A percentile compares a stretch with the other conserved stretches of the same genome.
Conservation (phyloP, 805 yeast genomes). For the Candida chauliodis region DNA sequence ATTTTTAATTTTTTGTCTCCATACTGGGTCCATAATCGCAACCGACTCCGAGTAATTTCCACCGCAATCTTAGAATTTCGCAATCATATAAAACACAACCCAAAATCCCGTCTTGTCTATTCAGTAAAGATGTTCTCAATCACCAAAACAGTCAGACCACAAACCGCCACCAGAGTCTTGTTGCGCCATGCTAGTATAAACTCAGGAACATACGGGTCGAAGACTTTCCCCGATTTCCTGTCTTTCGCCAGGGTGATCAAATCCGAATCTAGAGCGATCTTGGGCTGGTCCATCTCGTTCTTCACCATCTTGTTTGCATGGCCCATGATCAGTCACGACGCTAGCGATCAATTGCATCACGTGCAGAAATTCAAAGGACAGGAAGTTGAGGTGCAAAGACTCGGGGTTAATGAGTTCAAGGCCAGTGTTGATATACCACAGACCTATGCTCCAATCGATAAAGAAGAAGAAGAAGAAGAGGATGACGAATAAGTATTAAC, state of each 20-base stretch:
- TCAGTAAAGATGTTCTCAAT: background rate
- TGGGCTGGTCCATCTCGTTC: constrained; percentile 7
- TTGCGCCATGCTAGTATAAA: constrained; percentile 2
- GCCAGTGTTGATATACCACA: constrained; percentile 9
- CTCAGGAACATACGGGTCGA: constrained; percentile 4
- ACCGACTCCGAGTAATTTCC: no score
- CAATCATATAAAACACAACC: constrained; percentile 1
- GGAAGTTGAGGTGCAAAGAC: constrained; percentile 7
- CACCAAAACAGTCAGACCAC: constrained; percentile 1
- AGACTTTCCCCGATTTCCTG: constrained; percentile 1
- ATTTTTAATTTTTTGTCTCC: no score
- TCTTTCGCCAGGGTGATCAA: background rate
- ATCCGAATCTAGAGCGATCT: background rate
- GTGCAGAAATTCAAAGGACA: constrained; percentile 9
- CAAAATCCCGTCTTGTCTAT: background rate
- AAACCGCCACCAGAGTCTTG: background rate
- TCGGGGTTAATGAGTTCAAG: constrained; percentile 4
- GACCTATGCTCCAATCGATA: constrained; percentile 6
- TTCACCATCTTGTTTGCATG: background rate
- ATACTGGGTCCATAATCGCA: no score
- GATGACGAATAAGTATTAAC: constrained; percentile 22
- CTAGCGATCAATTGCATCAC: constrained; percentile 1
- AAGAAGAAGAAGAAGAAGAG: constrained; percentile 6
- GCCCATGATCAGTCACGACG: constrained; percentile 5
- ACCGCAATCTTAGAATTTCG: constrained; percentile 4